A percentile compares a stretch with the other conserved stretches of the same genome.
These are phyloP conservation scores for Cladosporium colombiae DNA, from an alignment of 2,329 filamentous ascomycete species.

Conservation along the genomic window DNA sequence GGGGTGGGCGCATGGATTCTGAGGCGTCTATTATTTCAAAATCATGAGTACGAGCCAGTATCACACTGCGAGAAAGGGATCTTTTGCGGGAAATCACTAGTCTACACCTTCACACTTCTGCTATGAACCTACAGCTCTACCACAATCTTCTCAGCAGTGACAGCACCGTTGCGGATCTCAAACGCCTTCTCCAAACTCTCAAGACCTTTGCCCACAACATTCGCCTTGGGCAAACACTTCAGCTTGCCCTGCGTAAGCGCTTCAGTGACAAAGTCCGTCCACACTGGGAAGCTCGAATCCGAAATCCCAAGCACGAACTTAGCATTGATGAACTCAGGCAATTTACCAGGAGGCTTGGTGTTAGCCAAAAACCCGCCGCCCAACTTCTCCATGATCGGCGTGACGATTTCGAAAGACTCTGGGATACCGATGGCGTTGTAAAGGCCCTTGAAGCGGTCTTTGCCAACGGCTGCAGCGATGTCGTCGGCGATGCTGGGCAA, in stretches of 20 bases:
- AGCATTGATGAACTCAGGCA: background rate
- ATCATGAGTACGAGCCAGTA: too few species aligned
- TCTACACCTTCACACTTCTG: too few species aligned
- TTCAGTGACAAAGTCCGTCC: conserved; percentile 8
- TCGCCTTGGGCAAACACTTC: conserved; percentile 11
- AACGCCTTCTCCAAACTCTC: conserved; percentile 5
- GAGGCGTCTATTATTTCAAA: too few species aligned
- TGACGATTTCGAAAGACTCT: conserved; percentile 7
- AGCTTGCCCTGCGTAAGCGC: conserved; percentile 8
- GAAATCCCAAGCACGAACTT: conserved; percentile 13
- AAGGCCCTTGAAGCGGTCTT: conserved; percentile 40
- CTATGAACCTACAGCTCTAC: conserved; percentile 13
- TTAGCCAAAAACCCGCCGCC: conserved; percentile 18
- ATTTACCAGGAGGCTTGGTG: conserved; percentile 9
- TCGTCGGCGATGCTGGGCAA: conserved; percentile 34
- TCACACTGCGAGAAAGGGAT: too few species aligned
- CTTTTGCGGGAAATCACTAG: too few species aligned
- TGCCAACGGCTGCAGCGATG: conserved; percentile 38
- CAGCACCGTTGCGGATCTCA: conserved; percentile 1
- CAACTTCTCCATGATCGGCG: conserved; percentile 22
- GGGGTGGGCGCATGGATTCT: conserved; percentile 38
- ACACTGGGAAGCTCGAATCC: conserved; percentile 8
- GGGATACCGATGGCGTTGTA: conserved; percentile 32
- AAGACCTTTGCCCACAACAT: conserved; percentile 11
- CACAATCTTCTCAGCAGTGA: conserved; percentile 15